A percentile compares a stretch with the other conserved stretches of the same genome.
These are phyloP conservation scores for Phytophthora cajani DNA, from an alignment of 352 stramenopile genomes.

Conservation along the genomic window DNA sequence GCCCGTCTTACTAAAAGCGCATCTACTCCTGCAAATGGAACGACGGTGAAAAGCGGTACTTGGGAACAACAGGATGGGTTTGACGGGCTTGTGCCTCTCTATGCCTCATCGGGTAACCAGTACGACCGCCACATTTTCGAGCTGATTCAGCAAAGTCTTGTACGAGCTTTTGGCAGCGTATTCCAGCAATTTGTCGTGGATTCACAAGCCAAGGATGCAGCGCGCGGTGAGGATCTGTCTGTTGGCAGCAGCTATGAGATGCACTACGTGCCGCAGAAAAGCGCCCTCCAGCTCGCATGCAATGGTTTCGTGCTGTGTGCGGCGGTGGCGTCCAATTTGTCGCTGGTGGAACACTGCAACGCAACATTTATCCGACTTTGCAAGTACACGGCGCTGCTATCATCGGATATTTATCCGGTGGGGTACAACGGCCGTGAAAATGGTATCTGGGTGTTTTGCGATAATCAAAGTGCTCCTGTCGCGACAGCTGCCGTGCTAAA, in stretches of 20 bases:
- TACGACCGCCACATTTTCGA: constrained; percentile 82
- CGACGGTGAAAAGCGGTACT: constrained; percentile 12
- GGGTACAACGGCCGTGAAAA: constrained; percentile 71
- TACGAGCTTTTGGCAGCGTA: constrained; percentile 69
- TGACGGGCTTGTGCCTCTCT: constrained; percentile 17
- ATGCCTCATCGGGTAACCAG: constrained; percentile 41
- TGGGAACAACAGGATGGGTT: constrained; percentile 19
- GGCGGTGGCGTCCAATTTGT: constrained; percentile 62
- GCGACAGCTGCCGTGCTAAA: constrained; percentile 78
- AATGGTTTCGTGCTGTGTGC: constrained; percentile 78
- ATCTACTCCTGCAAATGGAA: constrained; percentile 24
- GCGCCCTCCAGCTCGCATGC: constrained; percentile 74
- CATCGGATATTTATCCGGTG: constrained; percentile 62
- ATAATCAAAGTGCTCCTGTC: constrained; percentile 72
- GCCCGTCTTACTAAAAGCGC: constrained; percentile 29
- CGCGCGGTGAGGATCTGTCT: constrained; percentile 30
- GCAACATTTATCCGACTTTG: constrained; percentile 63
- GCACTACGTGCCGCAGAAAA: constrained; percentile 76
- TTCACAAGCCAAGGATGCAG: constrained; percentile 55
- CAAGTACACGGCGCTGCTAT: constrained; percentile 68
- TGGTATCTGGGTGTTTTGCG: constrained; percentile 64
- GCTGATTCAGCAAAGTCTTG: constrained; percentile 57
- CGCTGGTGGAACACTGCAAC: constrained; percentile 66
- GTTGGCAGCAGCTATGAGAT: constrained; percentile 37
- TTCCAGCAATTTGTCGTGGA: constrained; percentile 77